Evolutionary conservation across 2,329 filamentous ascomycete species (phyloP), one percentile per base, ranked within the genome.

Genomic region (Verticillium tricorpus): DNA sequence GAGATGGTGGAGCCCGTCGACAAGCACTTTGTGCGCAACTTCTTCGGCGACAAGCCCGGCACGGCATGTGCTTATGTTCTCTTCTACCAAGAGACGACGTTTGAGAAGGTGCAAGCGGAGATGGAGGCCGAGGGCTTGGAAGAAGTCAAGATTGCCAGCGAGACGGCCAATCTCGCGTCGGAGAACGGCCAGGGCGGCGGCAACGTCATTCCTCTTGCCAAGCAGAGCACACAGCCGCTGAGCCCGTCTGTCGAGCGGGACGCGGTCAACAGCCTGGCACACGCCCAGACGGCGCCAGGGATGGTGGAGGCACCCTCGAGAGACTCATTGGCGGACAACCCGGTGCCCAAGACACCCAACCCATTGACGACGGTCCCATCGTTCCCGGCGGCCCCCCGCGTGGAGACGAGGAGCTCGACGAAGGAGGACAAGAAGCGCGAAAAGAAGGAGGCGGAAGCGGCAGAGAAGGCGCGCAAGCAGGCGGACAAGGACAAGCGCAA

Each of bases 1-100:
- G 95, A 99, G 77, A 93, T 98, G 87, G 95, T 99, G 5, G 95
- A 99, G 74, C 95, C 95, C 0, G 95, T 99, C 5, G 93, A 97
- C 74, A 97, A 97, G 76, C 89, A 91, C 72, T 99, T 96, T 71
- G 95, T 99, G 40, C 87, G 90, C 67, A 97, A 97, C 73, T 99
- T 99, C 77, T 99, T 99, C 69, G 95, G 95, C 17, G 95, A 97
- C 72, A 92, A 91, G 70, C 89, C 90, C 0, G 93, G 92, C 3
- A 86, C 96, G 74, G 95, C 95, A 11, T 97, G 93, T 69, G 95
- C 95, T 34, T 99, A 99, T 70, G 93, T 99, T 17, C 80, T 99
- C 11, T 99, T 99, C 75, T 99, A 99, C 76, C 95, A 97, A 73
- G 94, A 99, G 75, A 98, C 86, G 3, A 88, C 86, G 0, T 84